Conservation (phyloP, 345 rosid genomes). For the Gossypium raimondii region DNA sequence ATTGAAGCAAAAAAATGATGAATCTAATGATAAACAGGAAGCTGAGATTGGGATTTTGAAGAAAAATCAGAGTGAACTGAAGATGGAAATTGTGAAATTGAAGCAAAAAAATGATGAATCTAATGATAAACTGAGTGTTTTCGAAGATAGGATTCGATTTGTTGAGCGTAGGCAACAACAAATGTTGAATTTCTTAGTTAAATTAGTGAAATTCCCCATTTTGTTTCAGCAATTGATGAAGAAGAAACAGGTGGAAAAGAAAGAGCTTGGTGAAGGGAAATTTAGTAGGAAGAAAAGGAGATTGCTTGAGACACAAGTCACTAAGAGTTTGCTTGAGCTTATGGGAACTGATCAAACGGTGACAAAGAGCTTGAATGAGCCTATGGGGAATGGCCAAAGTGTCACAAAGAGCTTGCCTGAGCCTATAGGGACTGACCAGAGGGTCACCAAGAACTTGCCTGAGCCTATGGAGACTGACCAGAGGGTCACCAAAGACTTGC, state of each 20-base stretch:
- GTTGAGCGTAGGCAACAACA: slow-evolving; percentile 47
- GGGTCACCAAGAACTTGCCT: no score
- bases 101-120: slow-evolving; percentile 37
- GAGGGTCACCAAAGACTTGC: not conserved
- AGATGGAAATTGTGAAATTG: slow-evolving; percentile 39
- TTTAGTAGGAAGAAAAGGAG: slow-evolving; percentile 31
- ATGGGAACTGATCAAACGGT: no score
- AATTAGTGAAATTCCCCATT: slow-evolving; percentile 34
- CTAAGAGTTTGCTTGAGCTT: not conserved
- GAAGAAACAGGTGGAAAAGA: slow-evolving; percentile 39
- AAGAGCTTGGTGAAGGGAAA: slow-evolving; percentile 30
- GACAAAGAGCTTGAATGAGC: not conserved
- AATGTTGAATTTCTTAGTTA: slow-evolving; percentile 46
- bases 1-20: slow-evolving; percentile 40
- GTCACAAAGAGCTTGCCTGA: not conserved
- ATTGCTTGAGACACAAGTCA: slow-evolving; percentile 27
- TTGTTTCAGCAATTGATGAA: slow-evolving; percentile 37
- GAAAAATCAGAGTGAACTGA: slow-evolving; percentile 37
- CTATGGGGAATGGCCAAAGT: not conserved
- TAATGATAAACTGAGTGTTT: slow-evolving; percentile 23
- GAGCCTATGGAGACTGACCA: not conserved
- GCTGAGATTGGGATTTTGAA: slow-evolving; percentile 34
- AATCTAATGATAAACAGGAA: slow-evolving; percentile 18
- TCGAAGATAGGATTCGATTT: slow-evolving; percentile 34
- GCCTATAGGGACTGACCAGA: no score